Evolutionary conservation across 495 filamentous ascomycete species (phyloP).

Genomic region (Penicillium cataractarum): DNA sequence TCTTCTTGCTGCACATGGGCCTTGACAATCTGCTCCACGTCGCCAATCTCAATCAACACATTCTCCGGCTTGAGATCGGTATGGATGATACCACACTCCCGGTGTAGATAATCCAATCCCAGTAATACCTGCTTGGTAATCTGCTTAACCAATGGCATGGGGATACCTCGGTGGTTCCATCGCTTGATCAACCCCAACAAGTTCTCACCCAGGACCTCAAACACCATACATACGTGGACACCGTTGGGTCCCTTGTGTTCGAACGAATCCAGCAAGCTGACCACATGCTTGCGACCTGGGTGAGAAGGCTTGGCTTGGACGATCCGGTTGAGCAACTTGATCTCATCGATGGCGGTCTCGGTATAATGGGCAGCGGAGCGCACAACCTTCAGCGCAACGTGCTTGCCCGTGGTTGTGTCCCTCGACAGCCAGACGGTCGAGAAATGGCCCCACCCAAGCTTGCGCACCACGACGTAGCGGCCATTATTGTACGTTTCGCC

Average conservation of each 20-base stretch:
- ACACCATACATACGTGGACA: constrained; percentile 98
- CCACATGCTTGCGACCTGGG: constrained; percentile 90
- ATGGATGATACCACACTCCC: constrained; percentile 98
- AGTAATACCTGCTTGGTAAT: constrained; percentile 98
- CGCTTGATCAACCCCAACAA: constrained; percentile 93
- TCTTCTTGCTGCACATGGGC: constrained; percentile 85
- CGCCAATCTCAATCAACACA: constrained; percentile 97
- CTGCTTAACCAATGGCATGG: constrained; percentile 94
- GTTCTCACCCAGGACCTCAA: constrained; percentile 97
- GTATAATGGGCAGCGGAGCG: constrained; percentile 97
- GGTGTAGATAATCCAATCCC: constrained; percentile 92
- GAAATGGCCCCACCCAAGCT: constrained; percentile 98
- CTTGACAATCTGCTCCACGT: constrained; percentile 96
- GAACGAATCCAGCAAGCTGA: constrained; percentile 94
- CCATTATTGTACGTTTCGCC: constrained; percentile 98
- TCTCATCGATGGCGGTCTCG: constrained; percentile 98
- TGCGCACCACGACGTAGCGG: constrained; percentile 93
- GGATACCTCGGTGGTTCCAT: constrained; percentile 97
- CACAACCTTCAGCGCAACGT: constrained; percentile 97
- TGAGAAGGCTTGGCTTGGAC: constrained; percentile 93
- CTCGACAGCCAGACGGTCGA: constrained; percentile 97
- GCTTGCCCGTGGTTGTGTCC: constrained; percentile 88
- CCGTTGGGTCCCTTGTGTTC: constrained; percentile 98
- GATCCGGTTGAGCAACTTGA: constrained; percentile 95
- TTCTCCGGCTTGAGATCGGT: constrained; percentile 98